phyloP scores from a whole-genome alignment of 164 flowering plant species.

The Buxus sempervirens region DNA sequence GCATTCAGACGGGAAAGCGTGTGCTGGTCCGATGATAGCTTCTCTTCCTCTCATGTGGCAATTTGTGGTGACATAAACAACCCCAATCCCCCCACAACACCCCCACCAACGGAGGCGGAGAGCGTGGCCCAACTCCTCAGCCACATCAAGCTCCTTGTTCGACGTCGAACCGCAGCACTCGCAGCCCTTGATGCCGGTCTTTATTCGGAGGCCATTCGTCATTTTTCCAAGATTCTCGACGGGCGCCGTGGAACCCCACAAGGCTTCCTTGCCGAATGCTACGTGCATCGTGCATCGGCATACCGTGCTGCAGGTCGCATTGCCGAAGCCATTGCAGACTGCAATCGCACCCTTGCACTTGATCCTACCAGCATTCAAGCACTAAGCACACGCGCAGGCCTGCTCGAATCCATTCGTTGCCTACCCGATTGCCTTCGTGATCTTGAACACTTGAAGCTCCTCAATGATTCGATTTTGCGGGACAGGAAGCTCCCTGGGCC shows the following conservation, averaged over 20 bases:
- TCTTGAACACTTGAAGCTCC: slow-evolving; percentile 81
- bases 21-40: slow-evolving; percentile 81
- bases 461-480: slow-evolving; percentile 74
- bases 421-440: slow-evolving; percentile 83
- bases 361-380: slow-evolving; percentile 77
- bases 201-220: slow-evolving; percentile 84
- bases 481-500: slow-evolving; percentile 85
- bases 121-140: slow-evolving; percentile 53
- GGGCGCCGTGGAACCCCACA: slow-evolving; percentile 82
- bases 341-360: slow-evolving; percentile 74
- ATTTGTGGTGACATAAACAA: slow-evolving; percentile 16
- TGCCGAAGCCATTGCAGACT: slow-evolving; percentile 84
- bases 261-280: slow-evolving; percentile 86
- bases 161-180: slow-evolving; percentile 78
- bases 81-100: slow-evolving; percentile 18
- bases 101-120: slow-evolving; percentile 51
- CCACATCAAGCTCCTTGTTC: slow-evolving; percentile 85
- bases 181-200: slow-evolving; percentile 95
- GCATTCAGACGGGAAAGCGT: slow-evolving; percentile 79
- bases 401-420: slow-evolving; percentile 71
- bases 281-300: slow-evolving; percentile 73
- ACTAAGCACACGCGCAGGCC: slow-evolving; percentile 55
- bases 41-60: slow-evolving; percentile 36
- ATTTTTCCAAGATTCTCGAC: slow-evolving; percentile 86
- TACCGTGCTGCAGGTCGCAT: slow-evolving; percentile 64